Conservation (phyloP, 768 basidiomycete species). For the Mycena crocata region DNA sequence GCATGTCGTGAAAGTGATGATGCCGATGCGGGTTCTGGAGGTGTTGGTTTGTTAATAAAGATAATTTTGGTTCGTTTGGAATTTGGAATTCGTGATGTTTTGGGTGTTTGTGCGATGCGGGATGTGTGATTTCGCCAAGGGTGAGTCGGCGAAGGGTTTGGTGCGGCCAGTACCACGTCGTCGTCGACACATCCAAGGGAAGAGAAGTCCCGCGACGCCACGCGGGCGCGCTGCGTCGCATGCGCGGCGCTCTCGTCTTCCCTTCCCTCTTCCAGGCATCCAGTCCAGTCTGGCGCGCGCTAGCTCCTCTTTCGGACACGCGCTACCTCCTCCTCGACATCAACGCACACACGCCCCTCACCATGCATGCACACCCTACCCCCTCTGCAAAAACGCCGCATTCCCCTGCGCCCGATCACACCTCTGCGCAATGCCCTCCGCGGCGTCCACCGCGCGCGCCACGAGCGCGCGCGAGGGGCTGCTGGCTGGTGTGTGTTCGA, state of each 20-base stretch:
- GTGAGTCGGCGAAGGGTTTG: no score
- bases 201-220: no score
- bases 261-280: no score
- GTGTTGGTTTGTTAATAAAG: slow-evolving; percentile 18
- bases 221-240: no score
- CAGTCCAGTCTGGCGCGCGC: no score
- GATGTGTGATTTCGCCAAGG: no score
- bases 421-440: slow-evolving; percentile 66
- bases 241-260: no score
- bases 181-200: no score
- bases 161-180: no score
- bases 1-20: slow-evolving; percentile 28
- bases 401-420: slow-evolving; percentile 74
- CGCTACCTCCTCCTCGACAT: no score
- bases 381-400: slow-evolving; percentile 43
- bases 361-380: background rate
- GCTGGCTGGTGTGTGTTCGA: slow-evolving; percentile 63
- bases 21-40: background rate
- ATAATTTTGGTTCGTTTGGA: slow-evolving; percentile 20
- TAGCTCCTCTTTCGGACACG: no score
- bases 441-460: slow-evolving; percentile 67
- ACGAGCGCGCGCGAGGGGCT: slow-evolving; percentile 67
- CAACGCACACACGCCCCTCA: background rate
- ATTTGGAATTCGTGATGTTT: background rate
- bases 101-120: background rate